These are phyloP conservation scores for Euclidium syriacum DNA, from an alignment of 345 rosid genomes.

Conservation along the genomic window DNA sequence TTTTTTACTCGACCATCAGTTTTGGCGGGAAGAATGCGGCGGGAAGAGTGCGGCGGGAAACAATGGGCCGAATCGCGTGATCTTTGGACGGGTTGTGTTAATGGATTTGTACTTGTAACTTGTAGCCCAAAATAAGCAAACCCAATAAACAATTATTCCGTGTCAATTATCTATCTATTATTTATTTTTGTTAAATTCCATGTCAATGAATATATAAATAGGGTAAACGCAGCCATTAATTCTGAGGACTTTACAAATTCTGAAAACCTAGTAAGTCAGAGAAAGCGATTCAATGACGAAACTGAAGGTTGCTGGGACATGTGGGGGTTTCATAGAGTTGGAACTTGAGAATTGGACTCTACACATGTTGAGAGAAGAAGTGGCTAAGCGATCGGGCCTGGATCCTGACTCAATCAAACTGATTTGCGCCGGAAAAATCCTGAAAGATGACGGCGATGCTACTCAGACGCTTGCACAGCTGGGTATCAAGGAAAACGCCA, in stretches of 20 bases:
- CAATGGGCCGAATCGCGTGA: background rate
- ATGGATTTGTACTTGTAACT: background rate
- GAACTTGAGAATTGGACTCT: constrained; percentile 81
- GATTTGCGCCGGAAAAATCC: constrained; percentile 70
- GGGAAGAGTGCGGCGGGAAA: background rate
- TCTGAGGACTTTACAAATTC: background rate
- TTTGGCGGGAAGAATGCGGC: constrained; percentile 27
- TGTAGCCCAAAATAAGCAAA: no score
- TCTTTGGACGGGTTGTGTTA: background rate
- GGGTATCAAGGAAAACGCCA: constrained; percentile 68
- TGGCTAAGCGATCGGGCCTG: constrained; percentile 58
- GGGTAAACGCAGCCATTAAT: no score
- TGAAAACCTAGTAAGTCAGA: background rate
- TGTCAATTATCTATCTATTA: no score
- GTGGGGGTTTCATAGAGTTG: constrained; percentile 75
- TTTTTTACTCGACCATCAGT: background rate
- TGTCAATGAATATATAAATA: no score
- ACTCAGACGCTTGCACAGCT: constrained; percentile 44
- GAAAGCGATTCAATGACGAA: constrained; percentile 42
- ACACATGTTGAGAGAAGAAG: constrained; percentile 65
- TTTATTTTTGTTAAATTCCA: no score
- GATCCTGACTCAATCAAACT: constrained; percentile 56
- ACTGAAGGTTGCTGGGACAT: constrained; percentile 81
- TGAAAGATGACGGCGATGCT: constrained; percentile 56
- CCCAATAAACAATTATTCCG: no score